Conservation (phyloP, 345 rosid genomes). For the Populus davidiana region DNA sequence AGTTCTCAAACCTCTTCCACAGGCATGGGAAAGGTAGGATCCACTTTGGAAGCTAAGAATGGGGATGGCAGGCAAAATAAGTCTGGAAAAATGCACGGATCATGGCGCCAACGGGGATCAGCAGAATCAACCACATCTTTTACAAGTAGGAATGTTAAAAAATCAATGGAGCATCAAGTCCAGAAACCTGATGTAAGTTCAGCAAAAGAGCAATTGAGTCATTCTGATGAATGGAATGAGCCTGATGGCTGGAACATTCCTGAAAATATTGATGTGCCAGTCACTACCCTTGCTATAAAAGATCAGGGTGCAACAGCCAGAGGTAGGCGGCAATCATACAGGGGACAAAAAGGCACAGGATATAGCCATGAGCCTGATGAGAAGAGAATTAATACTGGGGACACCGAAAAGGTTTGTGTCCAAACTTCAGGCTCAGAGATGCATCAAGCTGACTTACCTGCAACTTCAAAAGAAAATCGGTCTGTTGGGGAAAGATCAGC, state of each 20-base stretch:
- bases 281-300: constrained; percentile 34
- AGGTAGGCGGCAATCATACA: constrained; percentile 51
- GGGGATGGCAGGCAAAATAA: constrained; percentile 58
- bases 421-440: constrained; percentile 44
- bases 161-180: constrained; percentile 39
- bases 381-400: constrained; percentile 46
- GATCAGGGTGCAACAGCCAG: constrained; percentile 50
- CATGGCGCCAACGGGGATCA: constrained; percentile 67
- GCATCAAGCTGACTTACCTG: constrained; percentile 36
- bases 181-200: constrained; percentile 37
- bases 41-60: constrained; percentile 39
- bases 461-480: constrained; percentile 59
- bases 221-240: constrained; percentile 43
- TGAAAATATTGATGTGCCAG: constrained; percentile 35
- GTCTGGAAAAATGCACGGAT: constrained; percentile 58
- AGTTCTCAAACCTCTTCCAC: constrained; percentile 33
- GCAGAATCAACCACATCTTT: constrained; percentile 38
- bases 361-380: constrained; percentile 45
- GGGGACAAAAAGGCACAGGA: constrained; percentile 48
- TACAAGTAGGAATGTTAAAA: constrained; percentile 37
- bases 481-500: constrained; percentile 46
- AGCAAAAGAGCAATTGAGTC: constrained; percentile 44
- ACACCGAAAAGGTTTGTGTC: constrained; percentile 32
- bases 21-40: constrained; percentile 37
- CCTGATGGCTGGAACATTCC: constrained; percentile 63